A percentile compares a stretch with the other conserved stretches of the same genome.
These are phyloP conservation scores for Allium sativum DNA, from an alignment of 106 monocot genomes.

Conservation along the genomic window DNA sequence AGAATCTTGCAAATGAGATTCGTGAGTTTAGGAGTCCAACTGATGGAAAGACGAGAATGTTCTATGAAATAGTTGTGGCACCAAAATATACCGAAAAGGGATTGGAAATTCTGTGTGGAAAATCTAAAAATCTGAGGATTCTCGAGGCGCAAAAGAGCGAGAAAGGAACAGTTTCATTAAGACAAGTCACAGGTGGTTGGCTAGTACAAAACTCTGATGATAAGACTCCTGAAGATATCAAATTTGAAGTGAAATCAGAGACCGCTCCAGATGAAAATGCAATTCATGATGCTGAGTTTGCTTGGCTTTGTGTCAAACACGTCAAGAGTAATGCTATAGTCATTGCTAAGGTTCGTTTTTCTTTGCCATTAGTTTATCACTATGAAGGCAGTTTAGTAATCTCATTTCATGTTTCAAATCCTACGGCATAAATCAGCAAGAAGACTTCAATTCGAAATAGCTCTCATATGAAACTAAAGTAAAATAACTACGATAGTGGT, in stretches of 20 bases:
- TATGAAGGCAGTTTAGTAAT: too few relatives aligned
- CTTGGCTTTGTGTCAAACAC: constrained; percentile 96
- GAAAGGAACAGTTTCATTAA: constrained; percentile 76
- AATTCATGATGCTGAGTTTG: constrained; percentile 77
- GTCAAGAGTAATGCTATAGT: constrained; percentile 99
- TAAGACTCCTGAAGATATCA: constrained; percentile 59
- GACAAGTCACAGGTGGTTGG: constrained; percentile 94
- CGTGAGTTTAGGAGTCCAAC: constrained; percentile 93
- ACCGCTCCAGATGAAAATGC: constrained; percentile 38
- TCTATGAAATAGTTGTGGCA: constrained; percentile 94
- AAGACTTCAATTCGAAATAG: background rate
- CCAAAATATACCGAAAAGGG: constrained; percentile 82
- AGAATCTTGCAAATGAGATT: constrained; percentile 97
- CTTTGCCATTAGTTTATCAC: background rate
- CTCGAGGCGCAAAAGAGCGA: constrained; percentile 75
- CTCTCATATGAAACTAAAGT: background rate
- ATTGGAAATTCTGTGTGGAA: constrained; percentile 77
- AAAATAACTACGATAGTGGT: background rate
- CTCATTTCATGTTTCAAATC: background rate
- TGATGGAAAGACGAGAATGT: constrained; percentile 89
- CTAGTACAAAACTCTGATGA: constrained; percentile 87
- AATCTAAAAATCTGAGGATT: constrained; percentile 91
- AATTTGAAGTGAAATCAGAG: constrained; percentile 51
- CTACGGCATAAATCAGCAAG: background rate
- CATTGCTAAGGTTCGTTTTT: constrained; percentile 78